Evolutionary conservation across 2,329 filamentous ascomycete species (phyloP), one percentile per base, ranked within the genome.

Genomic region (Magnaporthiopsis incrustans): DNA sequence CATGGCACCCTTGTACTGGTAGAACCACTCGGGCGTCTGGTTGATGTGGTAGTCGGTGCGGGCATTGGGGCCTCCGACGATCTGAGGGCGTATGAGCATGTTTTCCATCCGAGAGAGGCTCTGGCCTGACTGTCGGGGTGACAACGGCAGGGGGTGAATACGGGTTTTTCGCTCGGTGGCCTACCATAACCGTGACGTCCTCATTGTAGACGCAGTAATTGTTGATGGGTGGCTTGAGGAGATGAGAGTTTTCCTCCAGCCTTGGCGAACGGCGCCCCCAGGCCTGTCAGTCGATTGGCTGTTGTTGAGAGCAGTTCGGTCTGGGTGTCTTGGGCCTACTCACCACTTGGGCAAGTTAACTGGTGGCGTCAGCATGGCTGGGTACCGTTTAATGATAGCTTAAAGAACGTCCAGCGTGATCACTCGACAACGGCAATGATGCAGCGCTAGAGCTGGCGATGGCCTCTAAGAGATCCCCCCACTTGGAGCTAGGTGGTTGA

Each of bases 21-120:
- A 98, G 86, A 98, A 99, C 89, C 93, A 98, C 77, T 98, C 95
- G 15, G 95, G 88, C 0, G 94, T 98, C 71, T 87, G 81, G 82
- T 98, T 98, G 84, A 98, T 94, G 83, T 98, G 95, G 82, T 97
- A 99, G 82, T 98, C 95, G 64, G 93, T 97, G 68, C 95, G 88
- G 66, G 91, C 91, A 77, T 98, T 98, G 72, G 95, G 95, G 15
- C 95, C 95, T 74, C 95, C 95, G 67, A 99, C 93, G 71, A 75
- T 73, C 73, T 74, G 59, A 8, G 27, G 25, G 5, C 4, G 30
- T n/a, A 8, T 30, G 27, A 59, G 56, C 18, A 11, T 59, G 8
- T 59, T 59, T 59, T 35, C 22, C 32, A 30, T 50, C 6, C 30
- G 30, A 30, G 30, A 30, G 30, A 8, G 57, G 22, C 38, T 50